phyloP scores from a whole-genome alignment of 768 basidiomycete species.

The Leccinum rimulosum region DNA sequence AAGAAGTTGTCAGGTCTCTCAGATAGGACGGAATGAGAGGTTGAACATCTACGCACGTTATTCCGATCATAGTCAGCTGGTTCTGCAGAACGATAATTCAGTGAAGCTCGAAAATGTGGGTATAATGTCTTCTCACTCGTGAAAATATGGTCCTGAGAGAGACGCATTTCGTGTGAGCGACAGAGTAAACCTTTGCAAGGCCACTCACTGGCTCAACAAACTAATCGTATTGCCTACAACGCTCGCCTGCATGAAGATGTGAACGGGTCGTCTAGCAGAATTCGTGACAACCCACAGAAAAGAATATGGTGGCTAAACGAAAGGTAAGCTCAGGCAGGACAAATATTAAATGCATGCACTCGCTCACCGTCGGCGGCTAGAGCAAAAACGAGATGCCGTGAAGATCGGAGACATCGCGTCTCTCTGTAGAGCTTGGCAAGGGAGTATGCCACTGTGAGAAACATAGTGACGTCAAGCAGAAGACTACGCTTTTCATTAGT shows the following conservation, averaged over 20 bases:
- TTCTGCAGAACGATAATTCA: not conserved
- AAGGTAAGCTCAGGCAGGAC: not conserved
- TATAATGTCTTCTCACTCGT: not conserved
- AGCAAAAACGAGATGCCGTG: not conserved
- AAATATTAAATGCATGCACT: not conserved
- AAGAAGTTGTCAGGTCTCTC: not conserved
- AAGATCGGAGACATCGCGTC: not conserved
- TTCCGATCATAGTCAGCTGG: not conserved
- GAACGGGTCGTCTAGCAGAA: not conserved
- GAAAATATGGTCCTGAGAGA: not conserved
- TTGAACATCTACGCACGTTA: not conserved
- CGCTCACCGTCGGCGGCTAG: not conserved
- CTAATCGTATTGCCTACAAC: not conserved
- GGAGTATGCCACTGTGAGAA: not conserved
- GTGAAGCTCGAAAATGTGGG: not conserved
- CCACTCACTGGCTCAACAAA: not conserved
- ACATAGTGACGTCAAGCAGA: not conserved
- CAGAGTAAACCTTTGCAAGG: not conserved
- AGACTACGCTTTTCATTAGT: not conserved
- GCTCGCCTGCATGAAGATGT: not conserved
- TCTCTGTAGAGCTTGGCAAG: not conserved
- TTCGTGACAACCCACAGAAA: not conserved
- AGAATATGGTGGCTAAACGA: not conserved
- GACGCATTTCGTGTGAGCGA: not conserved
- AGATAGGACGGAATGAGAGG: not conserved